These are phyloP conservation scores for Plasmodium sp. DNA, from an alignment of 169 alveolate species.

Conservation along the genomic window DNA sequence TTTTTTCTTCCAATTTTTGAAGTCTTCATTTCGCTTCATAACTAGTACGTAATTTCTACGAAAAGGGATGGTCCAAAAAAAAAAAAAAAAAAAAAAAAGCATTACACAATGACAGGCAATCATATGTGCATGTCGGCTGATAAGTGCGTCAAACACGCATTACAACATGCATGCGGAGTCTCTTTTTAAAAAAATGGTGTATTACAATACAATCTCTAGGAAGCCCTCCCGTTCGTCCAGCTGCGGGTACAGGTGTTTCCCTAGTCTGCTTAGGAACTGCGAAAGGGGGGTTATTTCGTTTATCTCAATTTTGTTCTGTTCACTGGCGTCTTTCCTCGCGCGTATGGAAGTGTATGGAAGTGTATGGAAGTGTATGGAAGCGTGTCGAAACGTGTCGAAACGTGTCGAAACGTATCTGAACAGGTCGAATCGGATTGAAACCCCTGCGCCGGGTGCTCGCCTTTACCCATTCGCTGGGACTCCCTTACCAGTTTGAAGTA, in stretches of 20 bases:
- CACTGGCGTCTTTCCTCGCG: not conserved
- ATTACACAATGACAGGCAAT: not conserved
- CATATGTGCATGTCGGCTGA: not conserved
- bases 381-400: not conserved
- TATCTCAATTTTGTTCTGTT: not conserved
- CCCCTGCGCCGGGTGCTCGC: not conserved
- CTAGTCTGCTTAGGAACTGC: slow-evolving; percentile 34
- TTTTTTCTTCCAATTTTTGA: not conserved
- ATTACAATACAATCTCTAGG: slow-evolving; percentile 63
- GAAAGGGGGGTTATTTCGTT: not conserved
- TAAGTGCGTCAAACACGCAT: not conserved
- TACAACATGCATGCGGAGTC: not conserved
- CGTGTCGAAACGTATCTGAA: not conserved
- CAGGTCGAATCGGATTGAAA: not conserved
- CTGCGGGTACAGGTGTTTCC: slow-evolving; percentile 40
- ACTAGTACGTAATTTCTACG: slow-evolving; percentile 26
- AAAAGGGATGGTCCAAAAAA: not conserved
- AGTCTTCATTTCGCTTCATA: slow-evolving; percentile 22
- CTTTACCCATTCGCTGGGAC: not conserved
- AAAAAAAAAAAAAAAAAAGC: not conserved
- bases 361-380: not conserved
- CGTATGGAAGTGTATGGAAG: not conserved
- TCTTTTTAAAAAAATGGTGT: not conserved
- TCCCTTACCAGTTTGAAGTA: slow-evolving; percentile 54
- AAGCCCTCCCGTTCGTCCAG: slow-evolving; percentile 42